A percentile compares a stretch with the other conserved stretches of the same genome.
These are phyloP conservation scores for Pyronema domesticum DNA, from an alignment of 495 filamentous ascomycete species.

Conservation along the genomic window DNA sequence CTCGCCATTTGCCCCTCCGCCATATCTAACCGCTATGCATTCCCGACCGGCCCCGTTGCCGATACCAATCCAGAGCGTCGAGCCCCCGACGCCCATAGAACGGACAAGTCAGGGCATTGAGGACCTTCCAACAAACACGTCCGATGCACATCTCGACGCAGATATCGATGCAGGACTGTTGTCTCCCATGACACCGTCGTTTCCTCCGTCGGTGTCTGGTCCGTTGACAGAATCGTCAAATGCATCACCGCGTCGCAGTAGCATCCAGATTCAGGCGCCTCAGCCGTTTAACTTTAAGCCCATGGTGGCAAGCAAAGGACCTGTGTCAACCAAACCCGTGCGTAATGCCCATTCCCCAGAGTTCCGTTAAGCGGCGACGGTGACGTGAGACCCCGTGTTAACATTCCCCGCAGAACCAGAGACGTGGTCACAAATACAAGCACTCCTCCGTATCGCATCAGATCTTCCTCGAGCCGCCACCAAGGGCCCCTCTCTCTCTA, in stretches of 20 bases:
- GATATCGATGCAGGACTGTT: conserved; percentile 10
- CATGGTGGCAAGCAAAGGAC: conserved; percentile 53
- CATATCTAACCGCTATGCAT: conserved; percentile 3
- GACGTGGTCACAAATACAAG: conserved; percentile 93
- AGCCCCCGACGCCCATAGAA: conserved; percentile 11
- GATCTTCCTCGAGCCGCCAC: conserved; percentile 89
- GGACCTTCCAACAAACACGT: conserved; percentile 10
- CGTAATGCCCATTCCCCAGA: conserved; percentile 14
- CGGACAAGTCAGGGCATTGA: conserved; percentile 18
- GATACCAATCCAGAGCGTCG: conserved; percentile 12
- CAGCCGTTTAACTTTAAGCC: conserved; percentile 89
- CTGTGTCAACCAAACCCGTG: conserved; percentile 59
- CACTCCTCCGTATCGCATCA: conserved; percentile 92
- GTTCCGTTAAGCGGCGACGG: background rate
- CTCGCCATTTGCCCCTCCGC: conserved; percentile 3
- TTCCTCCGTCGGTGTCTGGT: conserved; percentile 3
- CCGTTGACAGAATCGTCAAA: background rate
- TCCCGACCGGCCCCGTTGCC: conserved; percentile 2
- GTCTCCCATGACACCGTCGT: conserved; percentile 5
- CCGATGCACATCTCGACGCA: conserved; percentile 4
- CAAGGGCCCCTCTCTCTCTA: conserved; percentile 66
- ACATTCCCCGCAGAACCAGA: conserved; percentile 44
- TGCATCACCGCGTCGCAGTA: conserved; percentile 15
- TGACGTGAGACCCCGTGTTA: background rate
- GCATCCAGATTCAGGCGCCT: conserved; percentile 7